These are phyloP conservation scores for Flaveria floridana DNA, from an alignment of 140 eudicot species.

Conservation along the genomic window DNA sequence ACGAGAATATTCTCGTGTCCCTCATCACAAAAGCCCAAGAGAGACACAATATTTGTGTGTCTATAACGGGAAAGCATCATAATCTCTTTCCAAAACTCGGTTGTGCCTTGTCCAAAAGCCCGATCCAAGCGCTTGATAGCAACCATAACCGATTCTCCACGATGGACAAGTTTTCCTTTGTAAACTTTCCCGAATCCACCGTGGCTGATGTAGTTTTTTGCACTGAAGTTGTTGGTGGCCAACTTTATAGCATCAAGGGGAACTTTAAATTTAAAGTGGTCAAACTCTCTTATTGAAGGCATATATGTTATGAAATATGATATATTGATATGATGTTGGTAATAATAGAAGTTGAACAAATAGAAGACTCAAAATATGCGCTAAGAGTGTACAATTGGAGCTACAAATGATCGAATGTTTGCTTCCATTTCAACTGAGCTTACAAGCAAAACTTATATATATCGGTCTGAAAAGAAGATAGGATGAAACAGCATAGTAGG, in stretches of 20 bases:
- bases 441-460: neutral
- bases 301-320: neutral
- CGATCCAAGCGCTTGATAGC: neutral
- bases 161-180: neutral
- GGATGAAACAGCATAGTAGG: constrained; percentile 10
- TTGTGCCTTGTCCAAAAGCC: constrained; percentile 10
- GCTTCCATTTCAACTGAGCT: neutral
- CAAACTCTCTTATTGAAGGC: constrained; percentile 8
- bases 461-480: neutral
- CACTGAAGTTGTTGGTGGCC: constrained; percentile 17
- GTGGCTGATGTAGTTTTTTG: neutral
- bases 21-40: constrained; percentile 8
- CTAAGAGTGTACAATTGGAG: neutral
- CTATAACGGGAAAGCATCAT: constrained; percentile 20
- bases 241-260: neutral
- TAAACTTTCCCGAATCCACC: constrained; percentile 12
- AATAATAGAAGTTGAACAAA: neutral
- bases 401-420: neutral
- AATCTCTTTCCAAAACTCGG: constrained; percentile 20
- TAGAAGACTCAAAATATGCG: neutral
- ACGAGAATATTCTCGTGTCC: neutral
- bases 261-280: neutral
- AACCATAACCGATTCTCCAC: neutral
- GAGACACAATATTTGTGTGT: constrained; percentile 9
- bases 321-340: neutral